These are phyloP conservation scores for Polychaeton citri DNA, from an alignment of 2,329 filamentous ascomycete genomes.

Conservation along the genomic window DNA sequence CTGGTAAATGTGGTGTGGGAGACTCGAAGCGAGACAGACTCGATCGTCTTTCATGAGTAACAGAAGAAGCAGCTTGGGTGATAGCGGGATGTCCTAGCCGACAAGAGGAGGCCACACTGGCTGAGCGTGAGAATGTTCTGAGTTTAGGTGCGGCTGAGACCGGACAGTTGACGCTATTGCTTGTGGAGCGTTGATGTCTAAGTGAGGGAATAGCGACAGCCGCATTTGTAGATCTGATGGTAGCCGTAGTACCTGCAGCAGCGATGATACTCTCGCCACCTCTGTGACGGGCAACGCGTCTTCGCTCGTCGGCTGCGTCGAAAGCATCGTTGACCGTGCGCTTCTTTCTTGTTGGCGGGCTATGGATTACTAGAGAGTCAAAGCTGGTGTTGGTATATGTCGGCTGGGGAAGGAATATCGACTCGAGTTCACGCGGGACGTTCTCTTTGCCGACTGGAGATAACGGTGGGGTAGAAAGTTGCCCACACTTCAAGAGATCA, in stretches of 20 bases:
- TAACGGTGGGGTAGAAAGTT: slow-evolving; percentile 16
- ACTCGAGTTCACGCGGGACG: slow-evolving; percentile 6
- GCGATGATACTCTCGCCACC: slow-evolving; percentile 31
- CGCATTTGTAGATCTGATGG: slow-evolving; percentile 10
- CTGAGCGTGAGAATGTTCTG: slow-evolving; percentile 10
- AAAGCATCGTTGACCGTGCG: slow-evolving; percentile 31
- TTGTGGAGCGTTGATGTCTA: slow-evolving; percentile 19
- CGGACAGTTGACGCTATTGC: slow-evolving; percentile 8
- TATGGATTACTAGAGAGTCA: slow-evolving; percentile 12
- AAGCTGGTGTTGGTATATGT: neutral
- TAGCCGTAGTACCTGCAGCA: slow-evolving; percentile 20
- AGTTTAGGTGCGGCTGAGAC: slow-evolving; percentile 12
- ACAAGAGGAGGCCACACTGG: slow-evolving; percentile 16
- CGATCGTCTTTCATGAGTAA: no score
- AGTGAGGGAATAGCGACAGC: slow-evolving; percentile 15
- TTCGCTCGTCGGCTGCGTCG: slow-evolving; percentile 32
- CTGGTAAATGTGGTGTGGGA: neutral
- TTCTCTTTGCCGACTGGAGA: neutral
- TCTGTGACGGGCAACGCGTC: slow-evolving; percentile 27
- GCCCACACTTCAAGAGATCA: slow-evolving; percentile 19
- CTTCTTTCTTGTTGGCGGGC: slow-evolving; percentile 24
- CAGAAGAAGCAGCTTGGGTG: no score
- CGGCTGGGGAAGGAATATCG: slow-evolving; percentile 11
- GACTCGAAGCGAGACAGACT: no score
- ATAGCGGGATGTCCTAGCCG: no score